Percentiles rank a stretch among this genome's conserved stretches.
These are phyloP conservation scores for Chlamydomonas reinhardtii DNA, from an alignment of 163 green algal species.

Conservation along the genomic window DNA sequence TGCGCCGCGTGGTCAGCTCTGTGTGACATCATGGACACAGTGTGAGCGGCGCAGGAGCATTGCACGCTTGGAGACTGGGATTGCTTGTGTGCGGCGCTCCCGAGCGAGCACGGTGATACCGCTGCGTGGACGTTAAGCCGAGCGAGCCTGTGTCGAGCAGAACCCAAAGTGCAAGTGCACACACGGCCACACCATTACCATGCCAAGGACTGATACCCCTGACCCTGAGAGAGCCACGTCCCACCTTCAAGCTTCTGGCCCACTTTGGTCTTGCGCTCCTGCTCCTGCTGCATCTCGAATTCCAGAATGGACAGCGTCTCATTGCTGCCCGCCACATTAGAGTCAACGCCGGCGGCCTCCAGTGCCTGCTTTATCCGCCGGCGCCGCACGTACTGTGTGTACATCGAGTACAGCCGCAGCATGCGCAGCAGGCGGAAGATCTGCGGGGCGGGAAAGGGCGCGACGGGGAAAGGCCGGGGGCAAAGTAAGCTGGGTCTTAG, in stretches of 20 bases:
- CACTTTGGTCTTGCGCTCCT: conserved; percentile 66
- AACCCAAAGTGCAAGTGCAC: no score
- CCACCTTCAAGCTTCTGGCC: conserved; percentile 87
- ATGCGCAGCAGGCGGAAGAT: conserved; percentile 87
- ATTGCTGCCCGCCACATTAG: not conserved
- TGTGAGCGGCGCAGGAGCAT: not conserved
- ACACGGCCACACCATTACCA: no score
- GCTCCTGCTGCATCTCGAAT: conserved; percentile 56
- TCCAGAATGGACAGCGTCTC: conserved; percentile 57
- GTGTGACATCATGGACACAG: no score
- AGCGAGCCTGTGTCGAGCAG: no score
- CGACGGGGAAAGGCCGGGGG: not conserved
- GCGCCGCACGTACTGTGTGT: conserved; percentile 69
- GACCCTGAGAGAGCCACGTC: no score
- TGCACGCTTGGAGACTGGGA: no score
- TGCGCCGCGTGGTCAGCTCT: conserved; percentile 74
- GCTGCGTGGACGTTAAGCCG: no score
- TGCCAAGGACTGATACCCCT: no score
- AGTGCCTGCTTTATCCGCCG: conserved; percentile 43
- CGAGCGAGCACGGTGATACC: no score
- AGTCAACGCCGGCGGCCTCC: conserved; percentile 2
- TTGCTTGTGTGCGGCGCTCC: no score
- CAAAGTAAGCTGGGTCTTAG: not conserved
- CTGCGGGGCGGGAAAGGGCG: conserved; percentile 30
- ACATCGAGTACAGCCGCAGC: conserved; percentile 83